Percentiles rank a stretch among this genome's conserved stretches.
These are phyloP conservation scores for Eucalyptus victrix DNA, from an alignment of 345 rosid genomes.

Conservation along the genomic window DNA sequence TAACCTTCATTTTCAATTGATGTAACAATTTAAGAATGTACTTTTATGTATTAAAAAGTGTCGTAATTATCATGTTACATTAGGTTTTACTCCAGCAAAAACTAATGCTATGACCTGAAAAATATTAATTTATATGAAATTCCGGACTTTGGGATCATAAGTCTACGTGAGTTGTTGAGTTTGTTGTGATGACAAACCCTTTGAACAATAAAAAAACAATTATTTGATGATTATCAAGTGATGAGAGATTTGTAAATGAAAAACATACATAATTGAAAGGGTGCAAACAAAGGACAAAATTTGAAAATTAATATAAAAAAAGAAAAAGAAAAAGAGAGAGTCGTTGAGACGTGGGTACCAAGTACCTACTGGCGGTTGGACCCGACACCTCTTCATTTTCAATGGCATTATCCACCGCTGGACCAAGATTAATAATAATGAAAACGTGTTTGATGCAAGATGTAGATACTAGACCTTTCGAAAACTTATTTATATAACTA, in stretches of 20 bases:
- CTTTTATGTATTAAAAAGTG: neutral
- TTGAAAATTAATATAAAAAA: too few relatives aligned
- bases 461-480: neutral
- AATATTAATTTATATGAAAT: neutral
- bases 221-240: neutral
- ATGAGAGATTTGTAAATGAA: neutral
- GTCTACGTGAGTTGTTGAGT: neutral
- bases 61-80: neutral
- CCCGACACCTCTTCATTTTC: neutral
- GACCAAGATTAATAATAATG: neutral
- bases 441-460: neutral
- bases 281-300: neutral
- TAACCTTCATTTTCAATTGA: neutral
- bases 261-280: neutral
- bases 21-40: neutral
- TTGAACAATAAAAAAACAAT: neutral
- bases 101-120: neutral
- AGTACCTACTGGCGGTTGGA: neutral
- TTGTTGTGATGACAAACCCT: neutral
- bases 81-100: neutral
- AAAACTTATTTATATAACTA: neutral
- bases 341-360: neutral
- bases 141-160: accelerated
- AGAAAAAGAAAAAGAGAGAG: neutral
- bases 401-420: neutral